A percentile compares a stretch with the other conserved stretches of the same genome.
Conservation (phyloP, 306 rosid genomes). For the Cucumis cinereus region DNA sequence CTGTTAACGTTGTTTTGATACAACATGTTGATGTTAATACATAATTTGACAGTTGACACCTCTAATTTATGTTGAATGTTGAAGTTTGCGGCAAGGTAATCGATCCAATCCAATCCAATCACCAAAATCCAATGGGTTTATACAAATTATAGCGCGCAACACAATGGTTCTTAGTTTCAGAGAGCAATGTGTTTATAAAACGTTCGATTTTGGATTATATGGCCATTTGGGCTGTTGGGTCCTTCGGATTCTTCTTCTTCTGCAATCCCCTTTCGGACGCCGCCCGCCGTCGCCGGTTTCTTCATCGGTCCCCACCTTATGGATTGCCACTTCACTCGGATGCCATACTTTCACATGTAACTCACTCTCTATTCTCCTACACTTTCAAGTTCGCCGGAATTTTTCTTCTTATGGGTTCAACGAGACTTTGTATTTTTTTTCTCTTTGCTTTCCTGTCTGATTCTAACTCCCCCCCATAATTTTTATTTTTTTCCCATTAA, state of each 20-base stretch:
- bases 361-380: conserved; percentile 7
- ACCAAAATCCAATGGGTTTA: not conserved
- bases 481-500: not conserved
- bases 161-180: not conserved
- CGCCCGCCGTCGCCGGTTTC: not conserved
- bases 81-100: too few species aligned
- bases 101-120: not conserved
- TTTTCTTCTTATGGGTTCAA: not conserved
- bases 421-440: not conserved
- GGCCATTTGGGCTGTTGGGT: not conserved
- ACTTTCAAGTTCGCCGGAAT: not conserved
- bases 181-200: not conserved
- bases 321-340: conserved; percentile 14
- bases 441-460: not conserved
- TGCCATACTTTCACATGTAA: conserved; percentile 30
- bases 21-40: too few species aligned
- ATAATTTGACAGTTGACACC: too few species aligned
- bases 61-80: too few species aligned
- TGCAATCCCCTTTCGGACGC: not conserved
- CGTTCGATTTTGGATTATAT: not conserved
- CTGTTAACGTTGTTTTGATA: too few species aligned
- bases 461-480: not conserved
- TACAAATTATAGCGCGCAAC: not conserved
- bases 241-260: not conserved
- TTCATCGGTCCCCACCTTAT: conserved; percentile 10